phyloP scores from a whole-genome alignment of 2,329 filamentous ascomycete species.

The Colletotrichum sp. region DNA sequence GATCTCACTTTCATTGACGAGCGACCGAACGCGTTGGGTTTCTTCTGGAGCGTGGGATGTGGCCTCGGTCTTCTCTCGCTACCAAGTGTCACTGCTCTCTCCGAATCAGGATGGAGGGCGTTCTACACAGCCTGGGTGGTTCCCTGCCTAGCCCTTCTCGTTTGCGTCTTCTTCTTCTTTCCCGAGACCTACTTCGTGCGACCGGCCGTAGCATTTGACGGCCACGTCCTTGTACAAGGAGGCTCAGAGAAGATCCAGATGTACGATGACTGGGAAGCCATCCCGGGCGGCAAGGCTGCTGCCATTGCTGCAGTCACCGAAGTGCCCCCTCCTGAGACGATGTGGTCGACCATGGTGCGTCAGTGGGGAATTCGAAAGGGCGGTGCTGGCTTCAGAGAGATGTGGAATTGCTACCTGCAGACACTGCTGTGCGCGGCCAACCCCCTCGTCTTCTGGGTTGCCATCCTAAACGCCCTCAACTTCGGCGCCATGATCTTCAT shows the following conservation, averaged over 20 bases:
- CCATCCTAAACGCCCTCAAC: constrained; percentile 28
- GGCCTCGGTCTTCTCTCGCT: constrained; percentile 30
- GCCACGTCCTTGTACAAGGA: constrained; percentile 40
- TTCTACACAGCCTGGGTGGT: constrained; percentile 36
- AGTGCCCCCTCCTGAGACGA: background rate
- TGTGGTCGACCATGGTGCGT: constrained; percentile 1
- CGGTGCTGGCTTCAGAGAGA: constrained; percentile 15
- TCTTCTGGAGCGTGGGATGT: constrained; percentile 36
- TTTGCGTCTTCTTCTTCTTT: constrained; percentile 33
- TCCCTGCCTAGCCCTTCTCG: constrained; percentile 27
- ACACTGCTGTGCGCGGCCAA: constrained; percentile 28
- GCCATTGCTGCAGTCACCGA: background rate
- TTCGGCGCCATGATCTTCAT: constrained; percentile 28
- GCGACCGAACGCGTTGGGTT: constrained; percentile 35
- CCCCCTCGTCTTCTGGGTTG: constrained; percentile 31
- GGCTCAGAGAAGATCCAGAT: constrained; percentile 41
- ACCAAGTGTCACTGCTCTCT: constrained; percentile 29
- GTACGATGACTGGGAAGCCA: constrained; percentile 35
- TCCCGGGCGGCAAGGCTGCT: background rate
- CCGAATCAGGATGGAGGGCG: constrained; percentile 32
- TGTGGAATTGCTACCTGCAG: constrained; percentile 25
- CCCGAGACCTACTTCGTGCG: constrained; percentile 46
- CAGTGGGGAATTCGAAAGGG: constrained; percentile 7
- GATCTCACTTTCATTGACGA: constrained; percentile 44
- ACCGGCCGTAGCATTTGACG: constrained; percentile 44